A percentile compares a stretch with the other conserved stretches of the same genome.
Conservation (phyloP, 108 stramenopile genomes). For the Discostella pseudostelligera region DNA sequence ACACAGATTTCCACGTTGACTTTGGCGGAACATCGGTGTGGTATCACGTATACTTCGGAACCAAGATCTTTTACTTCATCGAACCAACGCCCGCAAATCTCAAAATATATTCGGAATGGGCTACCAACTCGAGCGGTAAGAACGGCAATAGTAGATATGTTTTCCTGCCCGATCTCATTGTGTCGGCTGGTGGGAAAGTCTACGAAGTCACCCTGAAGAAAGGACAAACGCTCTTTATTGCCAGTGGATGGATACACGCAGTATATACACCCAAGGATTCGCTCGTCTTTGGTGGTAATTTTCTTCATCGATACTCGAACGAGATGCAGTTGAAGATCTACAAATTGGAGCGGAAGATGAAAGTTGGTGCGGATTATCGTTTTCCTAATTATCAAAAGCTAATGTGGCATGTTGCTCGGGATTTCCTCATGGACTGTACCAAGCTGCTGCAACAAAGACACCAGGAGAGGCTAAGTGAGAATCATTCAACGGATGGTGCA, state of each 20-base stretch:
- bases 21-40: slow-evolving; percentile 95
- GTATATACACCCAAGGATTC: slow-evolving; percentile 88
- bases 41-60: slow-evolving; percentile 84
- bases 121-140: slow-evolving; percentile 61
- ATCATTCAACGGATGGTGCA: background rate
- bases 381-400: slow-evolving; percentile 32
- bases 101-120: slow-evolving; percentile 78
- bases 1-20: slow-evolving; percentile 95
- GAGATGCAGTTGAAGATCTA: slow-evolving; percentile 34
- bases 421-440: slow-evolving; percentile 15
- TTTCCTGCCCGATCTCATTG: slow-evolving; percentile 37
- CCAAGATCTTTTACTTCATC: slow-evolving; percentile 82
- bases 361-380: slow-evolving; percentile 17
- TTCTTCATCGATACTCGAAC: slow-evolving; percentile 56
- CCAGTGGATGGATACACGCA: slow-evolving; percentile 93
- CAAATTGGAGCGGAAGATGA: slow-evolving; percentile 25
- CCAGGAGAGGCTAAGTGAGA: background rate
- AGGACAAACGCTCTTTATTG: slow-evolving; percentile 85
- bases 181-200: slow-evolving; percentile 25
- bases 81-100: slow-evolving; percentile 76
- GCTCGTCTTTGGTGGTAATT: slow-evolving; percentile 91
- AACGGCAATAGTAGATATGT: slow-evolving; percentile 38
- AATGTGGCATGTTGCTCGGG: slow-evolving; percentile 32
- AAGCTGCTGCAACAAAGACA: background rate
- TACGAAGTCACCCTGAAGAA: slow-evolving; percentile 50